Percentiles rank a stretch among this genome's conserved stretches.
Conservation (phyloP, 148 eudicot species). For the Rhododendron molle region DNA sequence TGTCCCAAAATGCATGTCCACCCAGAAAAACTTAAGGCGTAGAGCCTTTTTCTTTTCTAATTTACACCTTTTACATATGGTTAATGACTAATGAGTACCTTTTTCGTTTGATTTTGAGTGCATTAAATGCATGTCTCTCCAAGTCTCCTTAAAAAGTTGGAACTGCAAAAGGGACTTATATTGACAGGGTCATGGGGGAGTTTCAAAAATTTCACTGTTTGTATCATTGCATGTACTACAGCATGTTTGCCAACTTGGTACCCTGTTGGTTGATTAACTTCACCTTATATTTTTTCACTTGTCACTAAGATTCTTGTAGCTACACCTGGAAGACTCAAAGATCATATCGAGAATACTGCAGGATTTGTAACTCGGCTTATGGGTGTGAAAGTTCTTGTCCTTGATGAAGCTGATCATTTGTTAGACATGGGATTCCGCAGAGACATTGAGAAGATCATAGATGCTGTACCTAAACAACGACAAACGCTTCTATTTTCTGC, state of each 20-base stretch:
- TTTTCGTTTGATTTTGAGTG: background rate
- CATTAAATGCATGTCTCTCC: background rate
- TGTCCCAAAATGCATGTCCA: background rate
- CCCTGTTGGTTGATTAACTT: conserved; percentile 9
- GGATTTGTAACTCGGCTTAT: conserved; percentile 84
- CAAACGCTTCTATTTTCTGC: conserved; percentile 95
- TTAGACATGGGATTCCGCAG: conserved; percentile 97
- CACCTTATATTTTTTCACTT: background rate
- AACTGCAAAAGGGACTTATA: background rate
- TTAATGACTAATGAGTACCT: background rate
- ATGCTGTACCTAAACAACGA: conserved; percentile 88
- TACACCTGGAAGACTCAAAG: conserved; percentile 93
- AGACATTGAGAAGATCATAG: conserved; percentile 76
- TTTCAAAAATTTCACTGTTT: background rate
- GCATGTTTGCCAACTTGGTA: background rate
- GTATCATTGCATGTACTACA: background rate
- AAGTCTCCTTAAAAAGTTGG: background rate
- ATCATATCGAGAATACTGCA: conserved; percentile 85
- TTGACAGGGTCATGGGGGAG: background rate
- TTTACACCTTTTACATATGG: background rate
- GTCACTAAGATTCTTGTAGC: conserved; percentile 79
- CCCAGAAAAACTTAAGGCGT: background rate
- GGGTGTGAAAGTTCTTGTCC: conserved; percentile 95
- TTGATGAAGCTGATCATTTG: conserved; percentile 96
- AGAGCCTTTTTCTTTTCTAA: background rate